These are phyloP conservation scores for Coriaria nepalensis DNA, from an alignment of 306 rosid species.

Conservation along the genomic window DNA sequence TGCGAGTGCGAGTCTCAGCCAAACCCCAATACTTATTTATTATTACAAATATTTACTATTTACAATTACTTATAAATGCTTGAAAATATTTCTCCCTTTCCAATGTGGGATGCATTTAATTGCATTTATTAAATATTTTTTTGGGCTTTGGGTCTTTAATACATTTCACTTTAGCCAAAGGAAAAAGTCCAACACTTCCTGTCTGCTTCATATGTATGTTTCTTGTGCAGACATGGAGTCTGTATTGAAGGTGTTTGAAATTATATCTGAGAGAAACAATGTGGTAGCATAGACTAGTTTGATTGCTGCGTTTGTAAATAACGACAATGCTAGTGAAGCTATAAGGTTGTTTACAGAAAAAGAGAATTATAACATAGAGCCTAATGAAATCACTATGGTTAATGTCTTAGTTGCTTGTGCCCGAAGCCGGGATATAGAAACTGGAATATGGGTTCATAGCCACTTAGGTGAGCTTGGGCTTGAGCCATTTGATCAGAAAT, in stretches of 20 bases:
- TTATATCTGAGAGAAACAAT: constrained; percentile 42
- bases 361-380: constrained; percentile 33
- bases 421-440: constrained; percentile 36
- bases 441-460: constrained; percentile 42
- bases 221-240: constrained; percentile 26
- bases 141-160: too few species aligned
- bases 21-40: too few species aligned
- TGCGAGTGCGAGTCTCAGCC: too few species aligned
- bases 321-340: constrained; percentile 22
- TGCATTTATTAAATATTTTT: too few species aligned
- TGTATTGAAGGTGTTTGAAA: constrained; percentile 43
- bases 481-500: constrained; percentile 36
- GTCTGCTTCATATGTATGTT: constrained; percentile 49
- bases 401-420: constrained; percentile 64
- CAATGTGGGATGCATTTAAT: too few species aligned
- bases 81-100: too few species aligned
- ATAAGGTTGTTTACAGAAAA: constrained; percentile 36
- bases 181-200: too few species aligned
- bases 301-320: constrained; percentile 46
- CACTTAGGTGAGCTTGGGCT: constrained; percentile 31
- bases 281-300: constrained; percentile 77
- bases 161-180: too few species aligned
- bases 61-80: too few species aligned
- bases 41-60: too few species aligned
- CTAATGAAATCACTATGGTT: constrained; percentile 67